Conservation (phyloP, 148 eudicot genomes). For the Dianthus caryophyllus region DNA sequence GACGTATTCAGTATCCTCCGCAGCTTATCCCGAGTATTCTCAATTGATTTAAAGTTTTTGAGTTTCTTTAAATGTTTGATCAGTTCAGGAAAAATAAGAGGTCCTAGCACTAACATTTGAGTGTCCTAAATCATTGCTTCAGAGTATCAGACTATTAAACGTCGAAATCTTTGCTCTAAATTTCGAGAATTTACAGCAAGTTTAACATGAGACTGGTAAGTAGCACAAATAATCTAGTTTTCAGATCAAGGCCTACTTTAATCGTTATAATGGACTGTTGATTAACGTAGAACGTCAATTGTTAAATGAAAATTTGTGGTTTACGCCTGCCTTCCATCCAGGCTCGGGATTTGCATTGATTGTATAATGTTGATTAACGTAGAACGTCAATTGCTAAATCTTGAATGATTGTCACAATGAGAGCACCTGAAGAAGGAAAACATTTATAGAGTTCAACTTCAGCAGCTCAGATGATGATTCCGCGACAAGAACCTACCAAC, state of each 20-base stretch:
- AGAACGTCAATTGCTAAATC: neutral
- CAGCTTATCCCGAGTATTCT: too few species aligned
- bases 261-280: neutral
- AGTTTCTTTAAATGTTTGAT: too few species aligned
- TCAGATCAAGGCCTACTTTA: neutral
- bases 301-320: conserved; percentile 65
- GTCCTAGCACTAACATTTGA: too few species aligned
- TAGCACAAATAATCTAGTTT: neutral
- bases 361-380: conserved; percentile 7
- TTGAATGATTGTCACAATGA: conserved; percentile 2
- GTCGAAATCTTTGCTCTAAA: too few species aligned
- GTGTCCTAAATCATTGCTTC: too few species aligned
- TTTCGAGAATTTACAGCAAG: conserved; percentile 73
- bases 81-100: too few species aligned
- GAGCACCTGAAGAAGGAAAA: conserved; percentile 73
- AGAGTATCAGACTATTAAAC: too few species aligned
- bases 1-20: too few species aligned
- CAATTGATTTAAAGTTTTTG: too few species aligned
- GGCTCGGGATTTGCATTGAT: conserved; percentile 59
- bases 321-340: conserved; percentile 83
- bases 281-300: conserved; percentile 52
- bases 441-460: conserved; percentile 42
- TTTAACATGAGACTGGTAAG: conserved; percentile 19
- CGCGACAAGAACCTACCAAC: conserved; percentile 40
- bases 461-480: conserved; percentile 36